A percentile compares a stretch with the other conserved stretches of the same genome.
phyloP scores from a whole-genome alignment of 345 rosid genomes.

The Syzygium aqueum region DNA sequence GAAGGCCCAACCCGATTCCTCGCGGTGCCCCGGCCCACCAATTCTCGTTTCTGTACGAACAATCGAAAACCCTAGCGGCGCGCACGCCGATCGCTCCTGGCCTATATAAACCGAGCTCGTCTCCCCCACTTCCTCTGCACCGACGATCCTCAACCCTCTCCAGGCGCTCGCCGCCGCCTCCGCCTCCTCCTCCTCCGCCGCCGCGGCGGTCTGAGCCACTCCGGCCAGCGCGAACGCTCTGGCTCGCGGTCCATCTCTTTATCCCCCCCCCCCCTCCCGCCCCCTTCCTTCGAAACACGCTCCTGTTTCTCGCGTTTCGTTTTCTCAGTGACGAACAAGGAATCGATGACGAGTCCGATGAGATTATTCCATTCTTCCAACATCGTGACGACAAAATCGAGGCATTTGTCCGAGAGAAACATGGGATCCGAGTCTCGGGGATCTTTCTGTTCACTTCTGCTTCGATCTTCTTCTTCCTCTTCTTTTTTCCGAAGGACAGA shows the following conservation, averaged over 20 bases:
- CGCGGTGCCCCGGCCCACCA: neutral
- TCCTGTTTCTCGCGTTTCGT: neutral
- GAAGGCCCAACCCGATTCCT: neutral
- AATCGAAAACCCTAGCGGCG: neutral
- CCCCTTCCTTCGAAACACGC: neutral
- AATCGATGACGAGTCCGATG: slow-evolving; percentile 61
- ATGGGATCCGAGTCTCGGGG: neutral
- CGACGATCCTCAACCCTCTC: neutral
- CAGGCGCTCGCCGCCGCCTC: neutral
- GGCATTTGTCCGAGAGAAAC: slow-evolving; percentile 70
- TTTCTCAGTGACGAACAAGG: neutral
- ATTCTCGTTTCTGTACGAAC: neutral
- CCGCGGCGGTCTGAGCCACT: neutral
- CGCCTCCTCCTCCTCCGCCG: neutral
- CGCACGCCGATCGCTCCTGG: neutral
- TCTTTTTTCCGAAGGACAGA: neutral
- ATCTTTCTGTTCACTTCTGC: neutral
- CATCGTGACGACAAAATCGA: slow-evolving; percentile 49
- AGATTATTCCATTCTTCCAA: slow-evolving; percentile 25
- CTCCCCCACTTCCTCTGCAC: neutral
- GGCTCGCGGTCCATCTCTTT: neutral
- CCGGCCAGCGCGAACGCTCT: neutral
- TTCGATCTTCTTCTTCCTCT: neutral
- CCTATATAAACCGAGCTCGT: neutral
- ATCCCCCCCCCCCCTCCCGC: no score